Percentiles rank a stretch among this genome's conserved stretches.
These are phyloP conservation scores for Paraphysoderma sedebokerense DNA, from an alignment of 371 early-diverging fungal genomes.

Conservation along the genomic window DNA sequence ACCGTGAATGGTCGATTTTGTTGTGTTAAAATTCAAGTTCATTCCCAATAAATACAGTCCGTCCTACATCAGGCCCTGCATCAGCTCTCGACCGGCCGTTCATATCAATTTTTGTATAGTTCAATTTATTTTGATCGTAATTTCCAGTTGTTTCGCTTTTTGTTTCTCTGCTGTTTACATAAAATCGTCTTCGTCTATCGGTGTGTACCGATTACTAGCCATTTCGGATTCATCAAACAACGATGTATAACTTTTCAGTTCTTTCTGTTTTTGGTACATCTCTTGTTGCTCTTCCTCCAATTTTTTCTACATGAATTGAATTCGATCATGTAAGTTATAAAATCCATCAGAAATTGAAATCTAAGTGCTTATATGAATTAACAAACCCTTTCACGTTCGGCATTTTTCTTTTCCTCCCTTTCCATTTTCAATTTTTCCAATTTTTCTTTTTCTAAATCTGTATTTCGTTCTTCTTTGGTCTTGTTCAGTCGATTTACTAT, in stretches of 20 bases:
- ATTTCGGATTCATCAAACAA: constrained; percentile 35
- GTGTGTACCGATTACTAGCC: constrained; percentile 35
- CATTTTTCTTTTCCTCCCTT: constrained; percentile 21
- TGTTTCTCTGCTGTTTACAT: constrained; percentile 45
- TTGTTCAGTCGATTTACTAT: constrained; percentile 86
- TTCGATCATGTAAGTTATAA: not conserved
- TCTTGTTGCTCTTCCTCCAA: constrained; percentile 14
- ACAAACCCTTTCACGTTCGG: constrained; percentile 29
- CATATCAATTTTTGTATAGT: too few species aligned
- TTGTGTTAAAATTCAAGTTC: too few species aligned
- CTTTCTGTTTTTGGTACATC: constrained; percentile 17
- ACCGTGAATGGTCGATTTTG: too few species aligned
- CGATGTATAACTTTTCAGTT: constrained; percentile 20
- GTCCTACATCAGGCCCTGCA: too few species aligned
- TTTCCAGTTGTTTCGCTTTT: too few species aligned
- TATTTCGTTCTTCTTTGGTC: constrained; percentile 55
- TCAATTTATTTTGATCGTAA: too few species aligned
- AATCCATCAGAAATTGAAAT: not conserved
- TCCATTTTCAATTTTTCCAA: constrained; percentile 38
- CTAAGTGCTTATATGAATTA: constrained; percentile 2
- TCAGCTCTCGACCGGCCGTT: too few species aligned
- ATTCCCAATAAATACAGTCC: too few species aligned
- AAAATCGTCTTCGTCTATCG: constrained; percentile 48
- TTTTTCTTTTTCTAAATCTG: constrained; percentile 59
- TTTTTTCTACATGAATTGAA: constrained; percentile 1